Evolutionary conservation across 805 yeast species (phyloP).

Genomic region (Pichia phayaonensis): DNA sequence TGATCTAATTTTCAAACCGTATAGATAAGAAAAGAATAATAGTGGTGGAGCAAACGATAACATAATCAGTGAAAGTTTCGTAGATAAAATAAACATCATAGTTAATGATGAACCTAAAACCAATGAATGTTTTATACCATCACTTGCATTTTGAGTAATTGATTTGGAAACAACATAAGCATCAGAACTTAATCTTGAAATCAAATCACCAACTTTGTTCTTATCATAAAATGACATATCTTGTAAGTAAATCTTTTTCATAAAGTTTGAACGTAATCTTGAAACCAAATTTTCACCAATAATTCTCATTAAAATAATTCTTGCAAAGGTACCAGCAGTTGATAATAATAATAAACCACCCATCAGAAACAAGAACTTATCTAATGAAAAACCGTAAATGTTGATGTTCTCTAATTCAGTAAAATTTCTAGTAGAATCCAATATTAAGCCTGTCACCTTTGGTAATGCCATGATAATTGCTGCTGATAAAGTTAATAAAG

Average conservation of each 20-base stretch:
- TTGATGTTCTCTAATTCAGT: conserved; percentile 19
- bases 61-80: conserved; percentile 73
- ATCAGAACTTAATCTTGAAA: conserved; percentile 80
- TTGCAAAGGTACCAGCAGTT: conserved; percentile 70
- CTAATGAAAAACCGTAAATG: conserved; percentile 52
- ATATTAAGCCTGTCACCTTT: conserved; percentile 46
- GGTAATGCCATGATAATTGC: conserved; percentile 46
- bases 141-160: conserved; percentile 82
- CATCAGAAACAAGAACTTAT: conserved; percentile 53
- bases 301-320: conserved; percentile 65
- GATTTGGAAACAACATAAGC: conserved; percentile 84
- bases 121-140: conserved; percentile 77
- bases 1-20: conserved; percentile 72
- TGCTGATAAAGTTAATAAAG: conserved; percentile 40
- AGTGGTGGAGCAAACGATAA: conserved; percentile 79
- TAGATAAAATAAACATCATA: conserved; percentile 84
- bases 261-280: conserved; percentile 67
- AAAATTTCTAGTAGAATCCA: conserved; percentile 39
- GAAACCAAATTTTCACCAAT: conserved; percentile 88
- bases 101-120: conserved; percentile 78
- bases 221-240: conserved; percentile 87
- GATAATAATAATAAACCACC: conserved; percentile 63
- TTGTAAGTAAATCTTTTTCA: conserved; percentile 71
- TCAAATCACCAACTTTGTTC: conserved; percentile 87
- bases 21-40: conserved; percentile 69